Percentiles rank a stretch among this genome's conserved stretches.
Conservation (phyloP, 2,329 filamentous ascomycete species). For the Nannizzia gypsea region DNA sequence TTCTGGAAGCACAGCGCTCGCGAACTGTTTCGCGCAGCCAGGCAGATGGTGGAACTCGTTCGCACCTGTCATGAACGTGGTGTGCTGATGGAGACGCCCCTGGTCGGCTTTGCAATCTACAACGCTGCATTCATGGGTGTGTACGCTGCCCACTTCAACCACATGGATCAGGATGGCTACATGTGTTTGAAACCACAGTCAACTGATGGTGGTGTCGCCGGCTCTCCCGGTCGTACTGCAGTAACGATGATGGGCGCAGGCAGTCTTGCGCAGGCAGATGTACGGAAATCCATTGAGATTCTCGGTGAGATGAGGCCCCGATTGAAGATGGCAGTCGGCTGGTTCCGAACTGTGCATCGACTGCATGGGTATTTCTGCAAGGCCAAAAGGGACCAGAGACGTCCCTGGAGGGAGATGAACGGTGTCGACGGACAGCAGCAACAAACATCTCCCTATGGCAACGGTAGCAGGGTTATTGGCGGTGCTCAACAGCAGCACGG, state of each 20-base stretch:
- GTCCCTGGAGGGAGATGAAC: slow-evolving; percentile 19
- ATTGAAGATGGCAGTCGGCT: slow-evolving; percentile 30
- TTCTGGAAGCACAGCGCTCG: slow-evolving; percentile 43
- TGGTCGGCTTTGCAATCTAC: slow-evolving; percentile 45
- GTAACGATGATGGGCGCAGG: slow-evolving; percentile 9
- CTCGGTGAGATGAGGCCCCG: slow-evolving; percentile 32
- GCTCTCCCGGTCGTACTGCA: slow-evolving; percentile 16
- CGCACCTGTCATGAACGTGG: slow-evolving; percentile 40
- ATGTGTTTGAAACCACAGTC: slow-evolving; percentile 27
- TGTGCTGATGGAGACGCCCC: slow-evolving; percentile 43
- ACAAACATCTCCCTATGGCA: slow-evolving; percentile 5
- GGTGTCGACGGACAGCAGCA: slow-evolving; percentile 15
- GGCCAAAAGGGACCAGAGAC: slow-evolving; percentile 29
- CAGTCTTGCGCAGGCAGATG: slow-evolving; percentile 21
- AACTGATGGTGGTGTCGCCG: slow-evolving; percentile 13
- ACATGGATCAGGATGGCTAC: slow-evolving; percentile 43
- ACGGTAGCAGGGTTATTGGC: neutral
- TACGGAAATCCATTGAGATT: slow-evolving; percentile 28
- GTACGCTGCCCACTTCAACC: slow-evolving; percentile 44
- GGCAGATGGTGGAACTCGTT: slow-evolving; percentile 43
- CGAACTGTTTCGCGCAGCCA: slow-evolving; percentile 42
- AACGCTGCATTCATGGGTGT: slow-evolving; percentile 41
- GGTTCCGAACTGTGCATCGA: slow-evolving; percentile 35
- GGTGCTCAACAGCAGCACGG: neutral
- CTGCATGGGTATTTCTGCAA: slow-evolving; percentile 32